These are phyloP conservation scores for Lathyrus oleraceus DNA, from an alignment of 306 rosid species.

Conservation along the genomic window DNA sequence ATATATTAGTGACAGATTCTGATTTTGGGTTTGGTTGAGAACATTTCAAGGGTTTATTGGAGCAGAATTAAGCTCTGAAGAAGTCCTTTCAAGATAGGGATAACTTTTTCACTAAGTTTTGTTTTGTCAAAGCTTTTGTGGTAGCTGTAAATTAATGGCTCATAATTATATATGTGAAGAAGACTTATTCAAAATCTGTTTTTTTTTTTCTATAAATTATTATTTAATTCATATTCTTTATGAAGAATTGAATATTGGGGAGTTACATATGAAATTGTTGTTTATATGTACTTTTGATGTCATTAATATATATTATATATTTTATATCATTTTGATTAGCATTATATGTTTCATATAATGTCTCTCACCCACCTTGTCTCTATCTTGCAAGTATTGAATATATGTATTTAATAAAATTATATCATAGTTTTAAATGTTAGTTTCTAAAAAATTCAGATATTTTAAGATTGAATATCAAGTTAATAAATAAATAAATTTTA, in stretches of 20 bases:
- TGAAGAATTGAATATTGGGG: constrained; percentile 17
- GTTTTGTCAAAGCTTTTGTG: constrained; percentile 44
- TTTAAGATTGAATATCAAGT: too few species aligned
- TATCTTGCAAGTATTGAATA: too few species aligned
- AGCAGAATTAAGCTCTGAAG: constrained; percentile 43
- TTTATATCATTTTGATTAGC: constrained; percentile 1
- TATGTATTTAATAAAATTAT: too few species aligned
- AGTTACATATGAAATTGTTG: constrained; percentile 19
- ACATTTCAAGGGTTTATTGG: constrained; percentile 46
- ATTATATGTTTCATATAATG: not conserved
- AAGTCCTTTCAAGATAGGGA: constrained; percentile 38
- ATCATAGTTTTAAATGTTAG: too few species aligned
- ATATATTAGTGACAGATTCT: constrained; percentile 25
- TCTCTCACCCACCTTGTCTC: not conserved
- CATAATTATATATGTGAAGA: not conserved
- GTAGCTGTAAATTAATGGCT: constrained; percentile 50
- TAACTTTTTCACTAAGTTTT: constrained; percentile 32
- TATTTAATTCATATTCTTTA: constrained; percentile 26
- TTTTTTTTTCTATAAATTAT: constrained; percentile 2
- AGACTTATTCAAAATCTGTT: not conserved
- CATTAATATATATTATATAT: constrained; percentile 6
- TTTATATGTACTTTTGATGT: constrained; percentile 7
- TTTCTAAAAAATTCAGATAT: too few species aligned
- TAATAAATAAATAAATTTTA: too few species aligned
- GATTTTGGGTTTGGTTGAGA: constrained; percentile 36